Base-by-base conservation (phyloP, 169 alveolate species). In the Cryptosporidium viatorum region DNA sequence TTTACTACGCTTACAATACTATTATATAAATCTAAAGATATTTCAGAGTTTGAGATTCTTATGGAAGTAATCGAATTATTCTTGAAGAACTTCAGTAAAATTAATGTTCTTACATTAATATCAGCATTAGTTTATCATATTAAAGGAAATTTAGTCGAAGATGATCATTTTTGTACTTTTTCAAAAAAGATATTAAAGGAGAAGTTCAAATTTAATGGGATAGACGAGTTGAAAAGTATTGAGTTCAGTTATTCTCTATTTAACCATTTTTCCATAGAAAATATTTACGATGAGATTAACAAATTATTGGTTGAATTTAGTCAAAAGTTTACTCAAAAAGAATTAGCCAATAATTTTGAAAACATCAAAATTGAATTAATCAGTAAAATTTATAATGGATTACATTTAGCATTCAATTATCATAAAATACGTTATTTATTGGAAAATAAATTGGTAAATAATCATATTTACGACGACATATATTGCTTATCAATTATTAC, bases 91-190 rank as follows among this genome's bases (percentile, higher is more conserved):
- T 37, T 65, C 23, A 59, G 37, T 9, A 12, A 23, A 3, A 45
- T 62, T 14, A 65, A 80, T 43, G 41, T 35, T 41, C 8, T 80
- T 9, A 41, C 80, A 5, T 62, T 80, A 41, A 41, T 62, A 29
- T 23, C 89, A 14, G 69, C 80, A 21, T 29, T 80, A 59, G 26
- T 80, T 43, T 80, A 80, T 65, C 89, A 80, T 48, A 26, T 65
- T 26, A 80, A 80, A 59, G 89, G 69, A 16, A 45, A 65, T 8
- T 43, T 80, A 62, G 50, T 65, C 23, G 26, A 59, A 45, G 43
- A 62, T 59, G 74, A 80, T 45, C 12, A n/a, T 18, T 43, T 80
- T 37, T 59, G 68, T 41, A n/a, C 6, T 65, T 9, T 4, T 16
- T 80, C 89, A 14, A 43, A 41, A 10, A 31, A 37, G 16, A 55